Evolutionary conservation across 75 land plant species (phyloP), one percentile per base, ranked within the genome.

Genomic region (Sequoia sempervirens): DNA sequence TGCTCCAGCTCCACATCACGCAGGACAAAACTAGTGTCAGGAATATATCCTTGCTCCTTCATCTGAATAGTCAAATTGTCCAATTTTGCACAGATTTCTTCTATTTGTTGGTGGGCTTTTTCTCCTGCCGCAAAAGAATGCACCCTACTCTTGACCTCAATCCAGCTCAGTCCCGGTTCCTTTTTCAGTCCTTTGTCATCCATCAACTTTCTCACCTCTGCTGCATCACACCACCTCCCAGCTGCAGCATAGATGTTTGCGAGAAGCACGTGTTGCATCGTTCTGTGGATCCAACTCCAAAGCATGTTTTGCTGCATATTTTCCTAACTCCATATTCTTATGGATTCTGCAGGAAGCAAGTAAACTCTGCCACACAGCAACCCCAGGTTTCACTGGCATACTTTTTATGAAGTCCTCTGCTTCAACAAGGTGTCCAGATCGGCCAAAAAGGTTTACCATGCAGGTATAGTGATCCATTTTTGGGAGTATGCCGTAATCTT

Each of bases 311-410:
- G 87, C 87, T n/a, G 86, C 86, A 58, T 50, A 54, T 50, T 74
- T 61, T 84, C 87, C 87, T 37, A 84, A 72, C 56, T 84, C 68
- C 41, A 86, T 14, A 26, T 86, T 85, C 38, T 82, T 20, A 26
- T 28, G 70, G 70, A 85, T 18, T 45, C 58, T 81, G 32, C 88
- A 87, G 56, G 83, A 76, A 41, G 81, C 66, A 40, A 87, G 88
- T 73, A 87, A 86, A 37, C 61, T 52, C 45, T 52, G 34, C 88
- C 88, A 87, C 13, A 82, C 66, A 12, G 69, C 53, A 41, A 20
- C 18, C 64, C 58, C 58, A 18, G 83, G 88, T 37, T 78, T 70
- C 34, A 81, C 14, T 45, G 88, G 87, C 87, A 85, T 87, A 36
- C 41, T 82, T 41, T 74, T 61, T 34, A 87, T 46, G 20, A 87